A percentile compares a stretch with the other conserved stretches of the same genome.
These are phyloP conservation scores for Candida yuanshanica DNA, from an alignment of 805 yeast genomes.

Conservation along the genomic window DNA sequence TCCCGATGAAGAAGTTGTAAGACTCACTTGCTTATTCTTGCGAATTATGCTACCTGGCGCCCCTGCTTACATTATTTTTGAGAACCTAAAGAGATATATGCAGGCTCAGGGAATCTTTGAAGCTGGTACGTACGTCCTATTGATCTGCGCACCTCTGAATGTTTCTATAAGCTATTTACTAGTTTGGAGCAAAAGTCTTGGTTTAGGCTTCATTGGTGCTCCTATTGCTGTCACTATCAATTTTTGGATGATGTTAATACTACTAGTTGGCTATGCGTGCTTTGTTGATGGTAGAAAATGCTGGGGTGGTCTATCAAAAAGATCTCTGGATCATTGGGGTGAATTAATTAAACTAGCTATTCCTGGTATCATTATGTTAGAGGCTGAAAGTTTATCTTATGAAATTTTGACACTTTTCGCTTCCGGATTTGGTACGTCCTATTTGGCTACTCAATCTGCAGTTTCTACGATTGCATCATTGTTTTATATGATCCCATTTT, in stretches of 20 bases:
- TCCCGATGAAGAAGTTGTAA: slow-evolving; percentile 48
- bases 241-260: slow-evolving; percentile 57
- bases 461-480: slow-evolving; percentile 60
- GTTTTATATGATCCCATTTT: slow-evolving; percentile 67
- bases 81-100: slow-evolving; percentile 74
- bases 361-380: slow-evolving; percentile 71
- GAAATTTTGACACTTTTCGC: slow-evolving; percentile 67
- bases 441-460: slow-evolving; percentile 70
- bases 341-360: slow-evolving; percentile 51
- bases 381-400: slow-evolving; percentile 70
- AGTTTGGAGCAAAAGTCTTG: slow-evolving; percentile 60
- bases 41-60: slow-evolving; percentile 55
- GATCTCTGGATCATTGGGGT: slow-evolving; percentile 46
- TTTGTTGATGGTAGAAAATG: slow-evolving; percentile 55
- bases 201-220: slow-evolving; percentile 78
- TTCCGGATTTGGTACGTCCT: slow-evolving; percentile 61
- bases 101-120: slow-evolving; percentile 87
- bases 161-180: slow-evolving; percentile 59
- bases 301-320: slow-evolving; percentile 40
- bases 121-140: slow-evolving; percentile 67
- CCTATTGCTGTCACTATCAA: slow-evolving; percentile 70
- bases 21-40: slow-evolving; percentile 47
- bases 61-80: slow-evolving; percentile 75
- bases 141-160: slow-evolving; percentile 68
- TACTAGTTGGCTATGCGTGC: slow-evolving; percentile 20